A percentile compares a stretch with the other conserved stretches of the same genome.
Evolutionary conservation across 768 basidiomycete genomes (phyloP).

Genomic region (Boletus vermiculosoides): DNA sequence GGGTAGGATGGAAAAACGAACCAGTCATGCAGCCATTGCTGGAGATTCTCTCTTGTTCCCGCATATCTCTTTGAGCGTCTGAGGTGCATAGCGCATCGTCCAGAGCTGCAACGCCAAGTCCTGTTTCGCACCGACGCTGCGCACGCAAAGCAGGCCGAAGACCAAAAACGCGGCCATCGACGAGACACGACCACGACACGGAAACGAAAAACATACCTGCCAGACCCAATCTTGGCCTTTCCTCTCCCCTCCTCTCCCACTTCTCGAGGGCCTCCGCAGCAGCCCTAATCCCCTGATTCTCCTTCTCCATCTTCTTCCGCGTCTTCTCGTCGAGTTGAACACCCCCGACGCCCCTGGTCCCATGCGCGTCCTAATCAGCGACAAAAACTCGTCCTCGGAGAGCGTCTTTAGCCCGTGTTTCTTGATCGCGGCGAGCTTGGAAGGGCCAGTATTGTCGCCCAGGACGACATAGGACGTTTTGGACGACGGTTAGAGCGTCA

Average conservation of each 20-base stretch:
- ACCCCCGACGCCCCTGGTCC: slow-evolving; percentile 37
- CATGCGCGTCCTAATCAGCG: slow-evolving; percentile 73
- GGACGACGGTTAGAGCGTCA: slow-evolving; percentile 87
- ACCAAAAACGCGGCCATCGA: too few species aligned
- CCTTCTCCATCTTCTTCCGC: slow-evolving; percentile 71
- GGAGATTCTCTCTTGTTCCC: slow-evolving; percentile 95
- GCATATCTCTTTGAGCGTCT: slow-evolving; percentile 83
- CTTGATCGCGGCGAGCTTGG: slow-evolving; percentile 84
- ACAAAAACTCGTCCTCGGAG: slow-evolving; percentile 83
- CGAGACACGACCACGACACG: too few species aligned
- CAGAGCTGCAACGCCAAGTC: slow-evolving; percentile 73
- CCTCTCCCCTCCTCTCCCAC: too few species aligned
- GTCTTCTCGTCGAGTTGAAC: slow-evolving; percentile 71
- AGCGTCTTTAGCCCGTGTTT: slow-evolving; percentile 75
- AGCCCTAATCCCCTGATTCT: too few species aligned
- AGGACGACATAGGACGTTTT: too few species aligned
- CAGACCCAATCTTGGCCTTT: too few species aligned
- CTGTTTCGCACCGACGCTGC: slow-evolving; percentile 31
- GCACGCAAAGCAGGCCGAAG: background rate
- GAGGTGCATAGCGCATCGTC: slow-evolving; percentile 95
- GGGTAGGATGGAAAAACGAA: slow-evolving; percentile 35
- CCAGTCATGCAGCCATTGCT: slow-evolving; percentile 88
- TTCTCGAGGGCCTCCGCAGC: too few species aligned
- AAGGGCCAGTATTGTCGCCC: slow-evolving; percentile 83
- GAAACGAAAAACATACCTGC: too few species aligned